phyloP scores from a whole-genome alignment of 2,329 filamentous ascomycete genomes.

The Aureobasidium sp. region DNA sequence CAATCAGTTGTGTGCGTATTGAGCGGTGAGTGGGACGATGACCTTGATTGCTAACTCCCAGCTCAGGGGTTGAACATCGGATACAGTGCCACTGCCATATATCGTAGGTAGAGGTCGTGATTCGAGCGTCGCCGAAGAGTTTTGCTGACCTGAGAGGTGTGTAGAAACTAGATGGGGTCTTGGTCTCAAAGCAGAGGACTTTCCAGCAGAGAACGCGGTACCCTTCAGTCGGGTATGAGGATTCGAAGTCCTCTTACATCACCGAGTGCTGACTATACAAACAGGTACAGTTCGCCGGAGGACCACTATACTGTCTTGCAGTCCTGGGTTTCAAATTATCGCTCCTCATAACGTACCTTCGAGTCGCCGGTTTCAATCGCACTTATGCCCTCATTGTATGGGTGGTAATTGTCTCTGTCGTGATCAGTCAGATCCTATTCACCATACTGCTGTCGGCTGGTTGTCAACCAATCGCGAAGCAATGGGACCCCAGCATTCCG shows the following conservation, averaged over 20 bases:
- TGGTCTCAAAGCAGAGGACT: background rate
- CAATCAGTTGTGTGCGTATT: background rate
- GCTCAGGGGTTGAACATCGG: background rate
- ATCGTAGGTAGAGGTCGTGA: background rate
- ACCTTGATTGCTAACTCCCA: background rate
- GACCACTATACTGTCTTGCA: background rate
- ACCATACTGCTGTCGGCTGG: background rate
- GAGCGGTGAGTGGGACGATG: background rate
- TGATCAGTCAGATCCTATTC: background rate
- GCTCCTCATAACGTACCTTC: background rate
- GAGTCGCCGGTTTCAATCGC: background rate
- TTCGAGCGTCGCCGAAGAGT: background rate
- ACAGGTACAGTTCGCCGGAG: background rate
- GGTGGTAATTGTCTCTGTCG: background rate
- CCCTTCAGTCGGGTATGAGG: background rate
- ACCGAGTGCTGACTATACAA: background rate
- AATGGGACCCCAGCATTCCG: background rate
- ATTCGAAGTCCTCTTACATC: background rate
- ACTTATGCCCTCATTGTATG: background rate
- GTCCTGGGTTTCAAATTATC: background rate
- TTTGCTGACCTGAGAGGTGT: too few species aligned
- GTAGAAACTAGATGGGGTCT: background rate
- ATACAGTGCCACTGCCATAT: background rate
- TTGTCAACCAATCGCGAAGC: background rate
- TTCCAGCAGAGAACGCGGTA: background rate